Base-by-base conservation (phyloP, 2,329 filamentous ascomycete genomes). In the Colletotrichum gigasporum region DNA sequence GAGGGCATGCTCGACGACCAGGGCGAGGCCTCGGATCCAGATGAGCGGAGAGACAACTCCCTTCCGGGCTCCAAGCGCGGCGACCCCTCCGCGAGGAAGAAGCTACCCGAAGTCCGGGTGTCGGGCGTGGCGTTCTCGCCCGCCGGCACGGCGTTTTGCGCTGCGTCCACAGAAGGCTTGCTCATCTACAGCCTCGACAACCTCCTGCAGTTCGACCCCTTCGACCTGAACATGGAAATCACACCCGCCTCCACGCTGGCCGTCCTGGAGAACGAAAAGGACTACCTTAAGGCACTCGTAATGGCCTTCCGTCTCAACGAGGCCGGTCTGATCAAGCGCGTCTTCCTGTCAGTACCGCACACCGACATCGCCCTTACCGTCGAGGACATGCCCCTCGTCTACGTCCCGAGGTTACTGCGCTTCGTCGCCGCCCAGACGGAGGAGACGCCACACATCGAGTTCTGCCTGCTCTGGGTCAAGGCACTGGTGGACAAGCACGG, bases 251-350 rank as follows among this genome's bases (percentile, higher is more conserved):
- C 91, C 2, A 96, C 94, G 0, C 84, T 98, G 1, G 80, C 85
- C 4, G 86, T 90, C 9, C 80, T 91, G 30, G 84, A 90, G 61
- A 81, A 78, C 41, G 89, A 94, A 59, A 87, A 86, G 67, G 92
- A 97, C 73, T 97, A 92, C 76, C 86, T 98, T 68, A 97, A 96
- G 79, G 95, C 96, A 1, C 82, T 99, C 5, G 90, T 97, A 68
- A 99, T 99, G 96, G 91, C 94, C 1, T 99, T 99, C 84, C 91
- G 96, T 5, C 89, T 99, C 63, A 97, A 97, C 79, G 93, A 97
- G 76, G 85, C 89, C 4, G 87, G 89, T 20, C 84, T 99, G 47
- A 88, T 97, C 66, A 91, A 91, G 70, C 89, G 89, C 56, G 92
- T 97, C 16, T 98, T 97, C 79, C 91, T 96, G 78, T 86, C 88